These are phyloP conservation scores for Suillus occidentalis DNA, from an alignment of 768 basidiomycete species.

Conservation along the genomic window DNA sequence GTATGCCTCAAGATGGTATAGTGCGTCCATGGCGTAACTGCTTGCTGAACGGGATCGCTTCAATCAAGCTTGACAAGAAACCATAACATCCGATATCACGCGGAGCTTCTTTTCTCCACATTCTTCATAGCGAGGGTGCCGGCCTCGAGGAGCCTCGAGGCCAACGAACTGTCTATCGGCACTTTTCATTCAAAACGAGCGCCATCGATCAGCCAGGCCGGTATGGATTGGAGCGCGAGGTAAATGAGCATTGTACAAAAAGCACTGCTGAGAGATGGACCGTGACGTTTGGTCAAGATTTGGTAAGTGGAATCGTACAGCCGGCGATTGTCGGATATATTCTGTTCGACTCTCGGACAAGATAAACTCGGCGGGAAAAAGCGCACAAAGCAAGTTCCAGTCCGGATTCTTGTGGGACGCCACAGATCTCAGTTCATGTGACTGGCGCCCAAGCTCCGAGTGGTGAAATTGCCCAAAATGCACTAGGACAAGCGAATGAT, in stretches of 20 bases:
- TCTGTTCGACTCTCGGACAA: background rate
- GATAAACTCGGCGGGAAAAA: background rate
- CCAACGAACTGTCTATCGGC: constrained; percentile 40
- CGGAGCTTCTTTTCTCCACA: constrained; percentile 41
- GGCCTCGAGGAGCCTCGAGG: constrained; percentile 56
- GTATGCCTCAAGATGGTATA: constrained; percentile 56
- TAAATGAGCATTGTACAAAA: background rate
- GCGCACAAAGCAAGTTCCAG: background rate
- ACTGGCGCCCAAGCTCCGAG: background rate
- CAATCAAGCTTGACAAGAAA: constrained; percentile 24
- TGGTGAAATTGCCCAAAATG: background rate
- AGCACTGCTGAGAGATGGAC: background rate
- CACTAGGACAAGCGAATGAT: background rate
- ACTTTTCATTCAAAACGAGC: constrained; percentile 44
- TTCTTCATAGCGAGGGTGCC: constrained; percentile 55
- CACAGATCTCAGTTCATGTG: background rate
- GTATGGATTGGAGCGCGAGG: background rate
- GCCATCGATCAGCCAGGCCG: constrained; percentile 30
- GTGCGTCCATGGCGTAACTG: constrained; percentile 60
- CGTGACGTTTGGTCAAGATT: background rate
- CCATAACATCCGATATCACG: constrained; percentile 43
- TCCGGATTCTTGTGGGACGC: background rate
- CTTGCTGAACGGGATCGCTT: constrained; percentile 16
- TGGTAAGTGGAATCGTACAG: background rate
- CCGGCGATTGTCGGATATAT: background rate